These are phyloP conservation scores for Backusella psychrophila DNA, from an alignment of 192 early-diverging fungal genomes.

Conservation along the genomic window DNA sequence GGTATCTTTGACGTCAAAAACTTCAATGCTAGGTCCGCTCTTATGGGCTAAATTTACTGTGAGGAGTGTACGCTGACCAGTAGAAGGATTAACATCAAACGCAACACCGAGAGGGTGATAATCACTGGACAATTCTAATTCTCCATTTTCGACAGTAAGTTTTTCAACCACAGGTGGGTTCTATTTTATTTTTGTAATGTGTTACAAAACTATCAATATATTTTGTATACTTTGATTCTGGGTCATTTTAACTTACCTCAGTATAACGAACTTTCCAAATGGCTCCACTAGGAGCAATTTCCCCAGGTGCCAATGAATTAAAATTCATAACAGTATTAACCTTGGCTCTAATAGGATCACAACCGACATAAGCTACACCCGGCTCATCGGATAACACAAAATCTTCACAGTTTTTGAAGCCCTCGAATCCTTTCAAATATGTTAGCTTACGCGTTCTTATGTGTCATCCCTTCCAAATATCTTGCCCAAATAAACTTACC, in stretches of 20 bases:
- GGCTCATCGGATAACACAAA: not conserved
- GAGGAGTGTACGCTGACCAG: not conserved
- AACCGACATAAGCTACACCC: slow-evolving; percentile 12
- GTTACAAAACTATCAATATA: not conserved
- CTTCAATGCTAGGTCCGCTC: not conserved
- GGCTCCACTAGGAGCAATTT: not conserved
- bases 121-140: not conserved
- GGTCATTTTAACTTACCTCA: slow-evolving; percentile 6
- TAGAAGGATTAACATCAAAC: slow-evolving; percentile 7
- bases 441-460: not conserved
- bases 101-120: slow-evolving; percentile 33
- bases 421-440: not conserved
- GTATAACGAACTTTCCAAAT: slow-evolving; percentile 17
- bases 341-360: slow-evolving; percentile 21
- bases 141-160: not conserved
- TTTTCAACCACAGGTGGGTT: not conserved
- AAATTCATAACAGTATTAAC: slow-evolving; percentile 20
- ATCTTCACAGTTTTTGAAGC: slow-evolving; percentile 18
- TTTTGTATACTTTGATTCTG: not conserved
- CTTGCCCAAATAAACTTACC: not conserved
- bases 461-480: not conserved
- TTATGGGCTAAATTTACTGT: slow-evolving; percentile 12
- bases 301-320: slow-evolving; percentile 6
- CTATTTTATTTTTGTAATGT: not conserved
- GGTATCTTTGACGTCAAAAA: slow-evolving; percentile 12